Evolutionary conservation across 129 eudicot species (phyloP), one percentile per base, ranked within the genome.

Genomic region (Arctium lappa): DNA sequence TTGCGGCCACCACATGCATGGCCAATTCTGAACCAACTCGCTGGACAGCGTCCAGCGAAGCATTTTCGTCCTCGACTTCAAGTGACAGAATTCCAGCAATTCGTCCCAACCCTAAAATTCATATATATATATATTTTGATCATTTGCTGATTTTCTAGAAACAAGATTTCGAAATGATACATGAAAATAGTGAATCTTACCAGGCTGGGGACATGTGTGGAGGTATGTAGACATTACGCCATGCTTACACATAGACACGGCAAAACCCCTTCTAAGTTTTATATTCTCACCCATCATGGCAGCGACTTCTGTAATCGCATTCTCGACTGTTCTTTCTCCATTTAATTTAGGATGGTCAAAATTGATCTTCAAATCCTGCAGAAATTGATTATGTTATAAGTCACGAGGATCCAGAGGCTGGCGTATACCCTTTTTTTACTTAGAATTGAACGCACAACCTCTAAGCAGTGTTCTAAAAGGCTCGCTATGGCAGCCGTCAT

Each of bases 271-370:
- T 86, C 97, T 86, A 44, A 96, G 91, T 86, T 93, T 93, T 74
- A 96, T 89, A 82, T 96, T 96, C 86, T 96, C 99, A 32, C 99
- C 99, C 98, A 93, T 89, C 88, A 93, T 93, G 16, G 95, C 99
- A 76, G 99, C 94, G 9, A 96, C 91, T 84, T 93, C 98, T 62
- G 90, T 88, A 11, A 96, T 91, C 84, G 99, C 99, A 80, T 88
- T 89, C 68, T 91, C 91, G 72, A 93, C 97, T 15, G 94, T 87
- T 84, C 78, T 93, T 85, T 96, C 99, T 75, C 99, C 99, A n/a
- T 88, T 93, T 84, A 95, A 53, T 81, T 93, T 95, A 16, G 99
- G 98, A 88, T 95, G 99, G 69, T 91, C 91, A 82, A 90, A 74
- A 50, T 82, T 81, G 38, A 93, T 69, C 85, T 90, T 91, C 88